These are phyloP conservation scores for Naumovozyma baii DNA, from an alignment of 805 yeast genomes.

Conservation along the genomic window DNA sequence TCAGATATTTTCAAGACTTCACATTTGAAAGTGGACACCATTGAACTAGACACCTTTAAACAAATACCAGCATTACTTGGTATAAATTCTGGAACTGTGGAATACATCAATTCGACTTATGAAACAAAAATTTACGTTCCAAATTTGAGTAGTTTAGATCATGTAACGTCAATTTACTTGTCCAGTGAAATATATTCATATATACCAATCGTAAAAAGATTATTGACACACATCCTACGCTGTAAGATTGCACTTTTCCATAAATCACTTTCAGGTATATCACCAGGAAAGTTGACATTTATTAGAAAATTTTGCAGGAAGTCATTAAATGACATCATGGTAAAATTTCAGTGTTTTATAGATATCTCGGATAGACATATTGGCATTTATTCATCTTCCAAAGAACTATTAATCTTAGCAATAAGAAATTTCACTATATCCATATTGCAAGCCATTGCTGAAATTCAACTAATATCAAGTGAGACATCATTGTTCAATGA, in stretches of 20 bases:
- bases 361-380: constrained; percentile 16
- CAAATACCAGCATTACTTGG: background rate
- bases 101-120: background rate
- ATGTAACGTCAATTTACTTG: background rate
- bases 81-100: background rate
- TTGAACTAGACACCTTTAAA: background rate
- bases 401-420: constrained; percentile 13
- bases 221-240: background rate
- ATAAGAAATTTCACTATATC: constrained; percentile 19
- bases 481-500: constrained; percentile 1
- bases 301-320: constrained; percentile 12
- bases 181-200: background rate
- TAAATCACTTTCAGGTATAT: constrained; percentile 3
- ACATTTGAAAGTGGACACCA: background rate
- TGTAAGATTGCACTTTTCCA: background rate
- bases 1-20: background rate
- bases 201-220: background rate
- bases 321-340: constrained; percentile 21
- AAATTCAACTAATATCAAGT: constrained; percentile 14
- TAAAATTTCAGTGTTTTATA: constrained; percentile 20
- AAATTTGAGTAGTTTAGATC: background rate
- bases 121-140: background rate
- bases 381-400: constrained; percentile 18
- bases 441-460: constrained; percentile 22
- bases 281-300: constrained; percentile 19